A percentile compares a stretch with the other conserved stretches of the same genome.
Evolutionary conservation across 2,329 filamentous ascomycete genomes (phyloP).

Genomic region (Stachybotrys chlorohalonatus): DNA sequence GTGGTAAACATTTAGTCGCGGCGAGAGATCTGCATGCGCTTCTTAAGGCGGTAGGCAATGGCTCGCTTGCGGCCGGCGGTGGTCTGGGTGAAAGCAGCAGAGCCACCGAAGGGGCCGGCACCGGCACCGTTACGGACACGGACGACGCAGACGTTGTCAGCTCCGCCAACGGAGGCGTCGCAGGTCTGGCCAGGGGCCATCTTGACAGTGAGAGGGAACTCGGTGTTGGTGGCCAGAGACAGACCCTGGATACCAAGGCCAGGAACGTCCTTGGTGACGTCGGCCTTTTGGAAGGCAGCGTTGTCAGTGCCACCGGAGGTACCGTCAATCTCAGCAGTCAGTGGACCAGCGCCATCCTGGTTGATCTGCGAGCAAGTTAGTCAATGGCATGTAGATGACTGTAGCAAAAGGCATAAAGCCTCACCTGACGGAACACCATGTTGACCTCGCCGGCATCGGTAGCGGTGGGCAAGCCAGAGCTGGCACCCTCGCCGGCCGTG

Average conservation of each 20-base stretch:
- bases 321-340: constrained; percentile 50
- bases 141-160: constrained; percentile 54
- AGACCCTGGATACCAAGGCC: constrained; percentile 47
- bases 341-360: constrained; percentile 59
- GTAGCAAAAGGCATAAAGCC: constrained; percentile 28
- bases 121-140: constrained; percentile 52
- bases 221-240: constrained; percentile 49
- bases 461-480: constrained; percentile 49
- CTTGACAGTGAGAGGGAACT: constrained; percentile 56
- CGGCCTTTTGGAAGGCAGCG: constrained; percentile 48
- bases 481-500: constrained; percentile 43
- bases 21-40: constrained; percentile 24
- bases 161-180: constrained; percentile 47
- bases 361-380: constrained; percentile 45
- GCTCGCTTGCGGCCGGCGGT: constrained; percentile 50
- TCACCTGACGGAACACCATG: constrained; percentile 49
- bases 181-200: constrained; percentile 64
- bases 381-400: constrained; percentile 35
- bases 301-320: constrained; percentile 55
- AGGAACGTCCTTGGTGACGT: constrained; percentile 52
- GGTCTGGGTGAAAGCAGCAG: constrained; percentile 55
- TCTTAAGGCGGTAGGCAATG: constrained; percentile 40
- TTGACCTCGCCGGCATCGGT: constrained; percentile 50
- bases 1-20: not conserved
- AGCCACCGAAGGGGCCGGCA: constrained; percentile 59